phyloP scores from a whole-genome alignment of 495 filamentous ascomycete species.

The Neohortaea acidophila region DNA sequence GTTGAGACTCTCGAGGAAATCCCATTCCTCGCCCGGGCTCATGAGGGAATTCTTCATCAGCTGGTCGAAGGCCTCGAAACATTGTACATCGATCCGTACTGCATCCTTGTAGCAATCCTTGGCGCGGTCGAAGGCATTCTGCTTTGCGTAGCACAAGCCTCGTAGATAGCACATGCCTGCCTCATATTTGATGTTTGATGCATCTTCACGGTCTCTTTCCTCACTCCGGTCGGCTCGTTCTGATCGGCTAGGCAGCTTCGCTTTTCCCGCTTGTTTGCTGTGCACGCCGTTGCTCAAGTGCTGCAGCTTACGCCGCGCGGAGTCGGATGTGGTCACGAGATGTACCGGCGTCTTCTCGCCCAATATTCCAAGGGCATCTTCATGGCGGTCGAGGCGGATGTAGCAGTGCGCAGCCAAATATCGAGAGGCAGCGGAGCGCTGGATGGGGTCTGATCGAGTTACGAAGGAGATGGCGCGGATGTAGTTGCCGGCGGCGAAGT shows the following conservation, averaged over 20 bases:
- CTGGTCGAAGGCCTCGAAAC: constrained; percentile 94
- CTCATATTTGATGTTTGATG: constrained; percentile 66
- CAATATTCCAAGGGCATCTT: constrained; percentile 73
- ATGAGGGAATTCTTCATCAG: constrained; percentile 95
- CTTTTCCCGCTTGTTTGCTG: constrained; percentile 33
- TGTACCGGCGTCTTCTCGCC: constrained; percentile 87
- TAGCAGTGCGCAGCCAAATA: constrained; percentile 89
- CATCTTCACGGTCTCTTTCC: constrained; percentile 50
- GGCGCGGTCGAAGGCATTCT: constrained; percentile 92
- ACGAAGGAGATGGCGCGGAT: constrained; percentile 75
- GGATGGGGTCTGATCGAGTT: constrained; percentile 66
- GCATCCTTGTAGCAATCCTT: constrained; percentile 98
- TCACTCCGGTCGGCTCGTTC: constrained; percentile 46
- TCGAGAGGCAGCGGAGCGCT: constrained; percentile 66
- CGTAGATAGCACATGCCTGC: constrained; percentile 94
- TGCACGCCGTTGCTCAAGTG: constrained; percentile 32
- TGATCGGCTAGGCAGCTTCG: constrained; percentile 19
- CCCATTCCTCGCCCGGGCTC: constrained; percentile 93
- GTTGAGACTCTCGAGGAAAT: constrained; percentile 79
- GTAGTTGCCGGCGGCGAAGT: constrained; percentile 88
- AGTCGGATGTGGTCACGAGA: constrained; percentile 50
- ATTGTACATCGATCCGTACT: constrained; percentile 91
- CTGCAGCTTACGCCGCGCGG: constrained; percentile 44
- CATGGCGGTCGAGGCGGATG: constrained; percentile 75
- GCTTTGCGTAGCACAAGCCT: constrained; percentile 87